A percentile compares a stretch with the other conserved stretches of the same genome.
phyloP scores from a whole-genome alignment of 2,329 filamentous ascomycete species.

The Ophiosphaerella korrae region DNA sequence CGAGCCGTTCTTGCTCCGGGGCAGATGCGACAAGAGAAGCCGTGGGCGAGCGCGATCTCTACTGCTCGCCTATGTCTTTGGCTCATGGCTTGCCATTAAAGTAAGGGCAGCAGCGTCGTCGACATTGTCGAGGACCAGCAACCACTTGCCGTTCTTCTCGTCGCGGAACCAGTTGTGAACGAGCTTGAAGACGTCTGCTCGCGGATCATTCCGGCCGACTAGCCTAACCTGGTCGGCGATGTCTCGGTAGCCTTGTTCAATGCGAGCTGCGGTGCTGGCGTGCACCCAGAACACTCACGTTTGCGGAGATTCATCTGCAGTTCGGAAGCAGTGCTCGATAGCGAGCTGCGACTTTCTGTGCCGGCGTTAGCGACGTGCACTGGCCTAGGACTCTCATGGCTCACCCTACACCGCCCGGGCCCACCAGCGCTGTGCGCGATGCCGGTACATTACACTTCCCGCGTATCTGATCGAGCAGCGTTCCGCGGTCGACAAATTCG shows the following conservation, averaged over 20 bases:
- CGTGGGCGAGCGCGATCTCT: too few relatives aligned
- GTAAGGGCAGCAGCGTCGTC: constrained; percentile 43
- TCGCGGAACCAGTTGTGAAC: constrained; percentile 41
- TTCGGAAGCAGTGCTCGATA: too few relatives aligned
- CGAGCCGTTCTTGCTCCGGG: not conserved
- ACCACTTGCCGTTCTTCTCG: constrained; percentile 35
- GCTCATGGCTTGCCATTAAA: not conserved
- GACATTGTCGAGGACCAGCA: constrained; percentile 52
- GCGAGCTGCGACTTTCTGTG: too few relatives aligned
- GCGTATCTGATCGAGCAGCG: not conserved
- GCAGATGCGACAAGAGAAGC: not conserved
- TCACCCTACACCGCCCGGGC: not conserved
- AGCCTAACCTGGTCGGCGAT: not conserved
- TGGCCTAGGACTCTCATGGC: too few relatives aligned
- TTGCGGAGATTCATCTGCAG: too few relatives aligned
- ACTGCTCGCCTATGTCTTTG: too few relatives aligned
- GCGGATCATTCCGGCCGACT: not conserved
- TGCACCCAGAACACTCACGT: too few relatives aligned
- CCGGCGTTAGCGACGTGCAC: too few relatives aligned
- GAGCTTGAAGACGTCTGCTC: constrained; percentile 41
- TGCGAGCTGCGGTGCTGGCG: not conserved
- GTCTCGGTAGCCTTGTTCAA: constrained; percentile 1
- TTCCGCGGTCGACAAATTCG: not conserved
- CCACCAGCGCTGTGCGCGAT: not conserved
- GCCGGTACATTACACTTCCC: not conserved